Percentiles rank a stretch among this genome's conserved stretches.
Conservation (phyloP, 192 early-diverging fungal genomes). For the Rhizoclosmatium globosum region DNA sequence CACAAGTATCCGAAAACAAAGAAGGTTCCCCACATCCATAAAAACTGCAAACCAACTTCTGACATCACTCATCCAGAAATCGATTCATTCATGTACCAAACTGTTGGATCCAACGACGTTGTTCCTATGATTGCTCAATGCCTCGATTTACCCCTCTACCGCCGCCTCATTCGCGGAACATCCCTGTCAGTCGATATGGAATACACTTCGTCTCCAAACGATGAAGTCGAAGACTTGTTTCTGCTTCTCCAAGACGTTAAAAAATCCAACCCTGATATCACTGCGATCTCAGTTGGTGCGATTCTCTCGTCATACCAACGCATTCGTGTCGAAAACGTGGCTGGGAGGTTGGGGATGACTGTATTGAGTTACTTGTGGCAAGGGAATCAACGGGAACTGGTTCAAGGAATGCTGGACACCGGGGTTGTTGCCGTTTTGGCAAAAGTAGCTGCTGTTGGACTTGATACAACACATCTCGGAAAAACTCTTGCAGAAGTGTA, state of each 20-base stretch:
- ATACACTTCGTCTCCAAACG: conserved; percentile 72
- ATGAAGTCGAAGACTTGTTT: conserved; percentile 96
- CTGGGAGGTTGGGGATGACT: conserved; percentile 81
- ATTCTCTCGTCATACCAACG: conserved; percentile 98
- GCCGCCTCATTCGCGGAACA: conserved; percentile 73
- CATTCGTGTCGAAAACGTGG: conserved; percentile 96
- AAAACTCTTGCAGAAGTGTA: conserved; percentile 81
- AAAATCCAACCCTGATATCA: conserved; percentile 72
- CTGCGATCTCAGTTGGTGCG: conserved; percentile 91
- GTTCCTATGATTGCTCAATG: conserved; percentile 85
- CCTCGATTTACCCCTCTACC: conserved; percentile 84
- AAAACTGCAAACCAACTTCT: neutral
- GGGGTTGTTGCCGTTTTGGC: conserved; percentile 86
- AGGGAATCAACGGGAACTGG: conserved; percentile 81
- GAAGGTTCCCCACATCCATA: conserved; percentile 52
- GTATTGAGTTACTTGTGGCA: conserved; percentile 92
- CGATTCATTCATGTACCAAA: conserved; percentile 97
- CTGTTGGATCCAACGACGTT: conserved; percentile 88
- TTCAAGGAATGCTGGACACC: conserved; percentile 84
- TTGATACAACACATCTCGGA: conserved; percentile 68
- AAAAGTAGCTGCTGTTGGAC: conserved; percentile 88
- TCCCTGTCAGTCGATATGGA: conserved; percentile 71
- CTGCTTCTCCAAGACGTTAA: conserved; percentile 75
- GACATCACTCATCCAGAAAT: conserved; percentile 62
- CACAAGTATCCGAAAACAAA: conserved; percentile 66